Evolutionary conservation across 169 alveolate species (phyloP), one percentile per base, ranked within the genome.

Genomic region (Plasmodium malariae): DNA sequence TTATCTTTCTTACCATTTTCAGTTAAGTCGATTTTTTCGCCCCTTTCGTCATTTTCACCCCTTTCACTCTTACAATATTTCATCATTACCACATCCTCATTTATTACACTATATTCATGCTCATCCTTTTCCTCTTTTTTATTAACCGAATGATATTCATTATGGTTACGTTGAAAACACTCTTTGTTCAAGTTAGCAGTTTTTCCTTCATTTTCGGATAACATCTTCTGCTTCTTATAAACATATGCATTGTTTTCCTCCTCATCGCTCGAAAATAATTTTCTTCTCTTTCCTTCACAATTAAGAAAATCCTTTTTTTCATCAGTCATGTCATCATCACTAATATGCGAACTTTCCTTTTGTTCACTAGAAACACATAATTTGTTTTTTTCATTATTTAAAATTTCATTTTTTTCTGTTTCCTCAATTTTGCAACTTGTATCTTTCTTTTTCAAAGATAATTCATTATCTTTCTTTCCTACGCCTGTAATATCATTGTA

Each of bases 381-480:
- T n/a, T n/a, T n/a, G n/a, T 40, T 37, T 26, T 24, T 0, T 1
- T 59, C 49, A n/a, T n/a, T 32, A 48, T 14, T 34, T 28, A 19
- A 12, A 36, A 14, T 28, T 36, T 70, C 48, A 34, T 43, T 59
- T 70, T 70, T 51, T 48, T 32, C 71, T 9, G 11, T 30, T 68
- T 68, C 7, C n/a, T 55, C 43, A 7, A 9, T 6, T 43, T 5
- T 9, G 28, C n/a, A n/a, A n/a, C n/a, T n/a, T n/a, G n/a, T n/a
- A n/a, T n/a, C n/a, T n/a, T n/a, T n/a, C n/a, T n/a, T n/a, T n/a
- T n/a, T n/a, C n/a, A n/a, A n/a, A n/a, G n/a, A n/a, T n/a, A n/a
- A n/a, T n/a, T n/a, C n/a, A n/a, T n/a, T n/a, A n/a, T n/a, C n/a
- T n/a, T 48, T 48, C 12, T 48, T 5, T 48, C n/a, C n/a, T 19